These are phyloP conservation scores for Tricladium varicosporioides DNA, from an alignment of 2,329 filamentous ascomycete genomes.

Conservation along the genomic window DNA sequence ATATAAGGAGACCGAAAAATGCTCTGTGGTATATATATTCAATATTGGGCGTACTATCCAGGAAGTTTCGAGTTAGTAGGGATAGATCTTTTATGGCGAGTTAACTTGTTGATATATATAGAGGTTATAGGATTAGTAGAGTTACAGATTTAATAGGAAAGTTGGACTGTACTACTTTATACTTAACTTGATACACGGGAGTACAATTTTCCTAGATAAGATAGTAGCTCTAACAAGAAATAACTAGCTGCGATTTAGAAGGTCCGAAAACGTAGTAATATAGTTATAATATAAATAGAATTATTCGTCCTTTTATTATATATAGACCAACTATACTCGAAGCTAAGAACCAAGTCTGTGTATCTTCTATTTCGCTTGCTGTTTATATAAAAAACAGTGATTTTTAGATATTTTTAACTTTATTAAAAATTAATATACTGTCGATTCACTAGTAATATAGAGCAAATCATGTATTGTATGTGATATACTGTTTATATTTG, in stretches of 20 bases:
- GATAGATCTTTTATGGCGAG: conserved; percentile 36
- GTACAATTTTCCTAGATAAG: conserved; percentile 38
- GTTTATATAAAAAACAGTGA: no score
- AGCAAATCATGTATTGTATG: no score
- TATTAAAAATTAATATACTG: no score
- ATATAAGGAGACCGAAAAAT: conserved; percentile 38
- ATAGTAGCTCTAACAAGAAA: conserved; percentile 32
- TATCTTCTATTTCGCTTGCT: no score
- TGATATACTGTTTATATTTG: no score
- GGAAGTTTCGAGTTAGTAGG: conserved; percentile 39
- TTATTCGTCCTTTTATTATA: neutral
- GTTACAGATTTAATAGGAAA: conserved; percentile 34
- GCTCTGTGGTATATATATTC: conserved; percentile 39
- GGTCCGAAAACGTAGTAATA: conserved; percentile 43
- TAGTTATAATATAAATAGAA: conserved; percentile 35
- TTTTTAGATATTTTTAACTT: no score
- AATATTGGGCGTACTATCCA: conserved; percentile 36
- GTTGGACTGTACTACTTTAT: conserved; percentile 43
- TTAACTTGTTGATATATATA: conserved; percentile 44
- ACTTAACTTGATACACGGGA: conserved; percentile 40
- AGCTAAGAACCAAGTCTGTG: no score
- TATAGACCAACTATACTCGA: no score
- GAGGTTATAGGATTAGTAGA: conserved; percentile 40
- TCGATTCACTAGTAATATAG: no score
- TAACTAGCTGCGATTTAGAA: conserved; percentile 33